These are phyloP conservation scores for Hericium erinaceus DNA, from an alignment of 768 basidiomycete genomes.

Conservation along the genomic window DNA sequence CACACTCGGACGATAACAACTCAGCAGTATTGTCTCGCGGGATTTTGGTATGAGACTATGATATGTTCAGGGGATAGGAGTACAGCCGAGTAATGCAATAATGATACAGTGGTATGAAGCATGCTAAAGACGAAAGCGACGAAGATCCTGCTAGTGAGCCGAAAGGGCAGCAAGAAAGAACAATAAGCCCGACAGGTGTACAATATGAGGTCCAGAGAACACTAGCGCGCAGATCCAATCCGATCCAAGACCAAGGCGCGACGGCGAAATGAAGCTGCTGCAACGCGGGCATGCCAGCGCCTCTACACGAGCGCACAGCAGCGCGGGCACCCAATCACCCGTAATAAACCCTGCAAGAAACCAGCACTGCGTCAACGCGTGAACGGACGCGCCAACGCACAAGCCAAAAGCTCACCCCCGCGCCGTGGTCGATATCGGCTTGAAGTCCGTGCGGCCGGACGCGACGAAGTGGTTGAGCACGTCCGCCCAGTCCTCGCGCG, in stretches of 20 bases:
- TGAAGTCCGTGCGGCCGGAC: slow-evolving; percentile 65
- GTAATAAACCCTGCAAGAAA: slow-evolving; percentile 9
- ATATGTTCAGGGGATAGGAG: too few relatives aligned
- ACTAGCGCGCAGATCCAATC: not conserved
- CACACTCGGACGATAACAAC: too few relatives aligned
- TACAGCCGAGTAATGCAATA: too few relatives aligned
- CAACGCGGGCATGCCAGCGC: not conserved
- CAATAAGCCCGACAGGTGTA: too few relatives aligned
- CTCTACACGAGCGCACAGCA: slow-evolving; percentile 8
- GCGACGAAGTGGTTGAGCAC: slow-evolving; percentile 67
- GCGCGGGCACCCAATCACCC: slow-evolving; percentile 9
- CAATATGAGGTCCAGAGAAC: not conserved
- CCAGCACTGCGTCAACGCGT: not conserved
- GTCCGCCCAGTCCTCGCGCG: slow-evolving; percentile 61
- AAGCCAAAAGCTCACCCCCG: slow-evolving; percentile 48
- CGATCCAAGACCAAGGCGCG: not conserved
- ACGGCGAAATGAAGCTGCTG: not conserved
- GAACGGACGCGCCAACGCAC: not conserved
- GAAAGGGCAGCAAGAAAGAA: too few relatives aligned
- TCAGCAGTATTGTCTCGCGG: too few relatives aligned
- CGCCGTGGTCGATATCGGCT: slow-evolving; percentile 71
- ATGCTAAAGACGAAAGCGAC: too few relatives aligned
- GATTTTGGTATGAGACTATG: too few relatives aligned
- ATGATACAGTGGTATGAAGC: too few relatives aligned
- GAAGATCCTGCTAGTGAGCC: too few relatives aligned